Base-by-base conservation (phyloP, 108 stramenopile genomes). In the Discostella stelligeroides region DNA sequence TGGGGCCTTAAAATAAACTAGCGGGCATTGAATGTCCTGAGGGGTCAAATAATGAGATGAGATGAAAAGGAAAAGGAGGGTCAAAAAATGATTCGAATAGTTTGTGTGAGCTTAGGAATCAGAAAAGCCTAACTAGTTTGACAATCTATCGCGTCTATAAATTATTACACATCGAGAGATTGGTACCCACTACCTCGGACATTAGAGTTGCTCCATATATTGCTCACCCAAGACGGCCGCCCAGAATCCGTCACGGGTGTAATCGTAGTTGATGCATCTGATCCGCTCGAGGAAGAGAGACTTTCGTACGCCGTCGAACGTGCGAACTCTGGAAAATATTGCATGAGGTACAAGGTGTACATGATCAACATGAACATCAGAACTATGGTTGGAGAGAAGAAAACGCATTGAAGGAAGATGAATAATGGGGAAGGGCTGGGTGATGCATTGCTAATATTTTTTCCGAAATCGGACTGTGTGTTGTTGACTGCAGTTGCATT, bases 1-100 rank as follows among this genome's bases (percentile, higher is more conserved):
- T 95, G 94, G 94, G 94, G 84, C 41, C 63, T 81, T 60, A 82
- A 71, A 68, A 80, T 68, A 51, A 86, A 76, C 49, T 79, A 65
- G 49, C 6, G 34, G 5, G 34, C 34, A 34, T 5, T 34, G 34
- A 34, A n/a, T n/a, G n/a, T n/a, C n/a, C n/a, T n/a, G n/a, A n/a
- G n/a, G n/a, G n/a, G n/a, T n/a, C n/a, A n/a, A n/a, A n/a, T n/a
- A n/a, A n/a, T n/a, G 34, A 34, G 34, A 34, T 34, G 3, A 6
- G 34, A 5, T 34, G 5, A 34, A 34, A 5, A 34, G 34, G 34
- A 5, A 6, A 34, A 34, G 34, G 34, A 34, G 6, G 6, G 34
- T 34, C 34, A 34, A 34, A 34, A 34, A n/a, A n/a, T n/a, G n/a
- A n/a, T n/a, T n/a, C n/a, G n/a, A n/a, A n/a, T n/a, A n/a, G n/a